phyloP scores from a whole-genome alignment of 2,329 filamentous ascomycete species.

The Leptodontidium sp. region DNA sequence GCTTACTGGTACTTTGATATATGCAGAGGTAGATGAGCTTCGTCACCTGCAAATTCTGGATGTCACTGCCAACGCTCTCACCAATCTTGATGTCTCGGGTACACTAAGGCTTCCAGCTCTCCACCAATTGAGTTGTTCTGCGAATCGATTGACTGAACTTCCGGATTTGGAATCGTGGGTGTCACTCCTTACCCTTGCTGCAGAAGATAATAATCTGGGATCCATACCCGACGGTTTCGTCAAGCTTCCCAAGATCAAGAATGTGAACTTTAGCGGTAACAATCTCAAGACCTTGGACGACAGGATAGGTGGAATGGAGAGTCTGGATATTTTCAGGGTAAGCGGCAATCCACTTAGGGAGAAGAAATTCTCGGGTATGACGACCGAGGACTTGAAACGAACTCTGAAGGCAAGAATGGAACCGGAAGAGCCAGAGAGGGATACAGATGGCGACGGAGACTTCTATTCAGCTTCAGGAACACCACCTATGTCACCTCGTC shows the following conservation, averaged over 20 bases:
- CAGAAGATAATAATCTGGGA: conserved; percentile 82
- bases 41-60: conserved; percentile 78
- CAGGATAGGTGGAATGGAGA: conserved; percentile 81
- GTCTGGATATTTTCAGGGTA: conserved; percentile 76
- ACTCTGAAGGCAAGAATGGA: conserved; percentile 73
- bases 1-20: conserved; percentile 76
- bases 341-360: conserved; percentile 91
- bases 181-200: conserved; percentile 75
- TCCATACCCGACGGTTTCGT: conserved; percentile 80
- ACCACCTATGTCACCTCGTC: conserved; percentile 40
- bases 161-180: conserved; percentile 80
- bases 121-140: conserved; percentile 77
- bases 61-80: conserved; percentile 78
- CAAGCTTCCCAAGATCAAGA: conserved; percentile 71
- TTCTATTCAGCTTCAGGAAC: conserved; percentile 41
- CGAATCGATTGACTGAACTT: conserved; percentile 78
- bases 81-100: conserved; percentile 42
- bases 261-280: conserved; percentile 86
- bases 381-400: conserved; percentile 81
- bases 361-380: conserved; percentile 83
- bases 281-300: conserved; percentile 79
- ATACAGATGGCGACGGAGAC: conserved; percentile 48
- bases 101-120: conserved; percentile 67
- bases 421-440: conserved; percentile 50
- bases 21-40: conserved; percentile 64